Percentiles rank a stretch among this genome's conserved stretches.
Conservation (phyloP, 2,329 filamentous ascomycete genomes). For the Metarhizium sp. region DNA sequence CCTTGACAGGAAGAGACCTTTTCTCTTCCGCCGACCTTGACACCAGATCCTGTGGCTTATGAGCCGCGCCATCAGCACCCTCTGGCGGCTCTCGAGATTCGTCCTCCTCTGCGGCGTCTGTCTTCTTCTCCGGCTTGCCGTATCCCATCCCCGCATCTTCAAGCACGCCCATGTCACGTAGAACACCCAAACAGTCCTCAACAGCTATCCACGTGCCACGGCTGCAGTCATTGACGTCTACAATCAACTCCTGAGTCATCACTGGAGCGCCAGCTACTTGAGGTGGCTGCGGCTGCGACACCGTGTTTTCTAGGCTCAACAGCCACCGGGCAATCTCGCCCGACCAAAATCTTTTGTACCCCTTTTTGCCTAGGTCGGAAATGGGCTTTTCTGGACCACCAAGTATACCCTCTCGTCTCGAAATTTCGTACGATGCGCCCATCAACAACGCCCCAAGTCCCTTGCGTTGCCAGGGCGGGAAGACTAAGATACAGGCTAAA, state of each 20-base stretch:
- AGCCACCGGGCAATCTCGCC: constrained; percentile 71
- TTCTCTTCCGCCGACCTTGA: constrained; percentile 7
- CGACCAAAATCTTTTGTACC: constrained; percentile 81
- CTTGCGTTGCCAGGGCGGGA: constrained; percentile 89
- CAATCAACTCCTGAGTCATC: constrained; percentile 32
- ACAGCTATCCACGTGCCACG: constrained; percentile 71
- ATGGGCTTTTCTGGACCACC: constrained; percentile 93
- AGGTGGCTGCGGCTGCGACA: background rate
- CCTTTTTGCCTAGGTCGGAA: constrained; percentile 71
- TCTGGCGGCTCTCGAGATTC: background rate
- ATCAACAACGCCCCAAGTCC: constrained; percentile 84
- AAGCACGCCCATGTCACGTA: constrained; percentile 72
- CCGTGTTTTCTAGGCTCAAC: constrained; percentile 32
- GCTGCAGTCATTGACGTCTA: constrained; percentile 63
- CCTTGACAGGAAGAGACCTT: constrained; percentile 12
- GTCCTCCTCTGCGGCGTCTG: constrained; percentile 7
- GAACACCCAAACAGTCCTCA: constrained; percentile 71
- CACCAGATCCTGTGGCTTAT: constrained; percentile 2
- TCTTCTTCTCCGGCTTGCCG: constrained; percentile 21
- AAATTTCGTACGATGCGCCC: constrained; percentile 88
- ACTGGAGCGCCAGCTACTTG: background rate
- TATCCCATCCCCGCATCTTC: constrained; percentile 44
- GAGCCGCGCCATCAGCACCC: background rate
- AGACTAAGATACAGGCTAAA: constrained; percentile 88
- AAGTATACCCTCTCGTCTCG: constrained; percentile 69